A percentile compares a stretch with the other conserved stretches of the same genome.
phyloP scores from a whole-genome alignment of 768 basidiomycete genomes.

The Crepidotus variabilis region DNA sequence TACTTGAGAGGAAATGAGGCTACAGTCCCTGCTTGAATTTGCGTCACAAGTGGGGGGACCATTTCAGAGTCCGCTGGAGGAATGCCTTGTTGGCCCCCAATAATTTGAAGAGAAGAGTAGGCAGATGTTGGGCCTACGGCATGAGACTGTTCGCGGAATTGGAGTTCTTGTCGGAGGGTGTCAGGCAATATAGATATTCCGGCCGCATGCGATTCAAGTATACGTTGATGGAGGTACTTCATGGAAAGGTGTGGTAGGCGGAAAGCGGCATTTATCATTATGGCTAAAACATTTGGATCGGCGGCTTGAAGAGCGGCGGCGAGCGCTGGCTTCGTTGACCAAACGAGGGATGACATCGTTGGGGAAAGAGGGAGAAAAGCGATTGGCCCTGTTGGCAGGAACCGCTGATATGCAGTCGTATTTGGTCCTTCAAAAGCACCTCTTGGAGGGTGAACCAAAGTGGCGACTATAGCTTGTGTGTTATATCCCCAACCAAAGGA shows the following conservation, averaged over 20 bases:
- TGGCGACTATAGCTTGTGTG: slow-evolving; percentile 87
- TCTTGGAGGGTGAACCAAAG: slow-evolving; percentile 70
- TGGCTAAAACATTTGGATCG: slow-evolving; percentile 57
- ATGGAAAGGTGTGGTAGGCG: slow-evolving; percentile 75
- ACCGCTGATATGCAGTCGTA: slow-evolving; percentile 87
- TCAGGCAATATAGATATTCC: slow-evolving; percentile 44
- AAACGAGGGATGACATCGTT: slow-evolving; percentile 83
- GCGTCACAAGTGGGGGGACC: slow-evolving; percentile 72
- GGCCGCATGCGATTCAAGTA: slow-evolving; percentile 49
- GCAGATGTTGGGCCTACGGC: slow-evolving; percentile 60
- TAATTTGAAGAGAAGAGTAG: slow-evolving; percentile 39
- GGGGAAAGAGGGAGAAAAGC: slow-evolving; percentile 89
- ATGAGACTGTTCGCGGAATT: slow-evolving; percentile 73
- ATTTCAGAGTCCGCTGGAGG: slow-evolving; percentile 57
- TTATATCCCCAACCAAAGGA: slow-evolving; percentile 92
- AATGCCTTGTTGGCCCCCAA: slow-evolving; percentile 41
- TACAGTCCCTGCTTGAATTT: slow-evolving; percentile 66
- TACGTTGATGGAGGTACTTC: slow-evolving; percentile 56
- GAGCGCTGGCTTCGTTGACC: slow-evolving; percentile 82
- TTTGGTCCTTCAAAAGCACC: slow-evolving; percentile 60
- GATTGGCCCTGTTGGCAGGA: slow-evolving; percentile 92
- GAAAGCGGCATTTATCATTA: slow-evolving; percentile 90
- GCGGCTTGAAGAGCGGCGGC: slow-evolving; percentile 69
- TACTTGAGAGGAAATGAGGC: slow-evolving; percentile 91
- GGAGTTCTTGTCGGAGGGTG: slow-evolving; percentile 58